A percentile compares a stretch with the other conserved stretches of the same genome.
These are phyloP conservation scores for Nepenthes gracilis DNA, from an alignment of 148 eudicot species.

Conservation along the genomic window DNA sequence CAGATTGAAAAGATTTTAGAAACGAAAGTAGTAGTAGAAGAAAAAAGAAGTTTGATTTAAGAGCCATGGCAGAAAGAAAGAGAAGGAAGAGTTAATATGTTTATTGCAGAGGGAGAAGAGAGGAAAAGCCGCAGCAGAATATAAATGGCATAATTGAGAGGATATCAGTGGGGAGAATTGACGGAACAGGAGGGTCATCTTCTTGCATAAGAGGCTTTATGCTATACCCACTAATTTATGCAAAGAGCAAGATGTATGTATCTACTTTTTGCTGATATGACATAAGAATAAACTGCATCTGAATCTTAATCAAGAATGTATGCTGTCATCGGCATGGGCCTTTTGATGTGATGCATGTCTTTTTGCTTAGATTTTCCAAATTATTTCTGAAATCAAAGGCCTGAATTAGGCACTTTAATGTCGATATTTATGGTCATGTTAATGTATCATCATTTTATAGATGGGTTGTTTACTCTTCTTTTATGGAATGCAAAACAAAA, in stretches of 20 bases:
- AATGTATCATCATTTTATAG: too few relatives aligned
- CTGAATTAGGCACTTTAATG: too few relatives aligned
- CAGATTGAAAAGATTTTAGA: slow-evolving; percentile 13
- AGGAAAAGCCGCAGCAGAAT: slow-evolving; percentile 15
- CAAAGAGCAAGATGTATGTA: slow-evolving; percentile 30
- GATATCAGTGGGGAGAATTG: not conserved
- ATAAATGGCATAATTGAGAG: slow-evolving; percentile 23
- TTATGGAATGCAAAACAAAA: too few relatives aligned
- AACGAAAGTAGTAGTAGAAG: slow-evolving; percentile 20
- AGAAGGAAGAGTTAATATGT: slow-evolving; percentile 6
- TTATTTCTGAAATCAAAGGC: too few relatives aligned
- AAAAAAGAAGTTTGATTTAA: slow-evolving; percentile 13
- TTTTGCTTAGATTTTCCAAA: too few relatives aligned
- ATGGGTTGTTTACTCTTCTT: too few relatives aligned
- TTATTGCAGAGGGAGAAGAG: slow-evolving; percentile 17
- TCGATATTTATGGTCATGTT: too few relatives aligned
- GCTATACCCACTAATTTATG: slow-evolving; percentile 47
- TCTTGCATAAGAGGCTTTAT: slow-evolving; percentile 55
- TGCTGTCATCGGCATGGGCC: too few relatives aligned
- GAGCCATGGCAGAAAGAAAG: slow-evolving; percentile 28
- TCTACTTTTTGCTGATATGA: slow-evolving; percentile 10
- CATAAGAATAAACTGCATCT: slow-evolving; percentile 11
- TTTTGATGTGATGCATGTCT: too few relatives aligned
- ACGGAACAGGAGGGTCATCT: slow-evolving; percentile 4
- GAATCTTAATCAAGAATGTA: too few relatives aligned